Base-by-base conservation (phyloP, 441 rosid species). In the Populus hybrid region DNA sequence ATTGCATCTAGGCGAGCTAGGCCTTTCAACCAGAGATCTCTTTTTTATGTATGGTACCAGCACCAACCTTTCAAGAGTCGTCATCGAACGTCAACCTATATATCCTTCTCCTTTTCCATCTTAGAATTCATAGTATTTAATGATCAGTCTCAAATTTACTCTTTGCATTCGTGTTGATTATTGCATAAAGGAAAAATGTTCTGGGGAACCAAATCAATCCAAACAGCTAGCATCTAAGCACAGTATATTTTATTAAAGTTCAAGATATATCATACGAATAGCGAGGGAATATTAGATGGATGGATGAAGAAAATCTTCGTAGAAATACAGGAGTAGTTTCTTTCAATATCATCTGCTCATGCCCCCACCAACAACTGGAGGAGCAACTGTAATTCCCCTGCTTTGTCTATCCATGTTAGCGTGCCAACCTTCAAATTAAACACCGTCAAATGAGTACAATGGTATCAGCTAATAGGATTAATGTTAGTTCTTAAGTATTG, bases 371-470 rank as follows among this genome's bases (percentile, higher is more conserved):
- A 18, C 29, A 0, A 70, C 63, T 26, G 7, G n/a, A 0, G 83
- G 80, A 35, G 80, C 71, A 16, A 74, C 74, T 61, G 78, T 77
- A 67, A 77, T 68, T 42, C 77, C 80, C 21, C 78, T 23, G 71
- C 68, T 81, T 64, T 77, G 83, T 45, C 83, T 73, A 26, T 69
- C 80, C 78, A 81, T 74, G 40, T 81, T 81, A 8, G 75, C 80
- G 31, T 77, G 80, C 80, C 83, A 77, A 63, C 80, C 83, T 81
- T 77, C 76, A 73, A 31, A 12, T 21, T 40, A 40, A 72, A 35
- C 64, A 20, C 59, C 7, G 8, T 1, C 14, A 2, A 16, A 11
- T 35, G 38, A 71, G 56, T 42, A 40, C 14, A 36, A n/a, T 3
- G 1, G 16, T 6, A 20, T 69, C n/a, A n/a, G 20, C 23, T 20